These are phyloP conservation scores for Ceratocystis diversiconidia DNA, from an alignment of 2,329 filamentous ascomycete species.

Conservation along the genomic window DNA sequence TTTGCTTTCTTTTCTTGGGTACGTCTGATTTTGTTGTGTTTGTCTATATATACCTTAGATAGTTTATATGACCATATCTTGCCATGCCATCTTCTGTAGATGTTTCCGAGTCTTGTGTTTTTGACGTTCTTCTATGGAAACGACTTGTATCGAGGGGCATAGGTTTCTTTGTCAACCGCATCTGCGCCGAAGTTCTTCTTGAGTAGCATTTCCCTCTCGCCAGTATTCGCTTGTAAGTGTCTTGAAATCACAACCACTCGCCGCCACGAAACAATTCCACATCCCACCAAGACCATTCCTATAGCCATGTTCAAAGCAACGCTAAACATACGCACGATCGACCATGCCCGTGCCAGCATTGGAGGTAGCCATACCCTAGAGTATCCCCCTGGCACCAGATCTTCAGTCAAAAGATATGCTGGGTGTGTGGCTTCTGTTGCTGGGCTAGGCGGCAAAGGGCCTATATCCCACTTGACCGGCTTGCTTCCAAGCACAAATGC, in stretches of 20 bases:
- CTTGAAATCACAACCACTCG: neutral
- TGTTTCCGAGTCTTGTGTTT: too few relatives aligned
- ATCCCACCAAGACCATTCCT: neutral
- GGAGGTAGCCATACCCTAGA: neutral
- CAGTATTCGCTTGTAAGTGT: neutral
- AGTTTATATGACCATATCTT: neutral
- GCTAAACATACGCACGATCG: neutral
- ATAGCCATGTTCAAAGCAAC: neutral
- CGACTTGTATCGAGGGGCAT: neutral
- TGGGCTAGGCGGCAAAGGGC: constrained; percentile 46
- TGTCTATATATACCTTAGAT: neutral
- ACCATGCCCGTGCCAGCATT: neutral
- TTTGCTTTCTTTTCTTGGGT: neutral
- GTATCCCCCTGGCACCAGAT: neutral
- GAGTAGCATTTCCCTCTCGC: constrained; percentile 1
- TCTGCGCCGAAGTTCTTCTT: neutral
- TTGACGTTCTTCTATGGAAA: neutral
- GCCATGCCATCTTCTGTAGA: neutral
- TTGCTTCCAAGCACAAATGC: constrained; percentile 48
- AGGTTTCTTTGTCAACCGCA: neutral
- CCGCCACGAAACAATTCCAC: neutral
- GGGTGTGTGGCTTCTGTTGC: constrained; percentile 10
- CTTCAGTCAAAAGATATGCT: neutral
- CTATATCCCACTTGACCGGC: constrained; percentile 42
- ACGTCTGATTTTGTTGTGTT: neutral